Percentiles rank a stretch among this genome's conserved stretches.
These are phyloP conservation scores for Pharnaceum exiguum DNA, from an alignment of 148 eudicot genomes.

Conservation along the genomic window DNA sequence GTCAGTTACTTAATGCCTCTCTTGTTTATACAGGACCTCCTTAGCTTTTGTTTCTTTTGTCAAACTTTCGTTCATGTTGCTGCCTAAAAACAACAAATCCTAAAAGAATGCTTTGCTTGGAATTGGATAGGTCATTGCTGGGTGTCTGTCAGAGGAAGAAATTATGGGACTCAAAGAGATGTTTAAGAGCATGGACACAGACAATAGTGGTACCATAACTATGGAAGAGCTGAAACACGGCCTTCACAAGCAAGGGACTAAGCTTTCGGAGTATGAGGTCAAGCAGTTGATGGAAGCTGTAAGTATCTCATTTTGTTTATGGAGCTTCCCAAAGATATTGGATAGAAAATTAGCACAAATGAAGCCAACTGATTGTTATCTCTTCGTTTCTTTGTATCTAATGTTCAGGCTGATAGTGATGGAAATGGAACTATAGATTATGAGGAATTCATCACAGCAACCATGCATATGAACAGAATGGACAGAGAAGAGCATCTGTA, in stretches of 20 bases:
- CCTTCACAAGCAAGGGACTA: slow-evolving; percentile 30
- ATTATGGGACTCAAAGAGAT: slow-evolving; percentile 36
- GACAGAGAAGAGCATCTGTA: slow-evolving; percentile 96
- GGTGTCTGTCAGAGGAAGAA: slow-evolving; percentile 36
- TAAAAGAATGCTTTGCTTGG: slow-evolving; percentile 4
- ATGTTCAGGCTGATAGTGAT: slow-evolving; percentile 89
- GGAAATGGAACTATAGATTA: slow-evolving; percentile 97
- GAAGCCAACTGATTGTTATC: no score
- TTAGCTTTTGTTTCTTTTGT: background rate
- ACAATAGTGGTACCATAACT: slow-evolving; percentile 33
- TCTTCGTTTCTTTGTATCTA: no score
- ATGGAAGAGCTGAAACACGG: slow-evolving; percentile 30
- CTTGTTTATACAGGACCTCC: no score
- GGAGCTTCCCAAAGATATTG: no score
- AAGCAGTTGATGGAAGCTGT: slow-evolving; percentile 37
- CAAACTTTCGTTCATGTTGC: background rate
- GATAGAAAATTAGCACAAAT: no score
- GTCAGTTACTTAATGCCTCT: no score
- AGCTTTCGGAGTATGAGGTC: slow-evolving; percentile 28
- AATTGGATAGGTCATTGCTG: slow-evolving; percentile 60
- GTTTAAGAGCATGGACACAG: slow-evolving; percentile 41
- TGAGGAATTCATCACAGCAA: slow-evolving; percentile 97
- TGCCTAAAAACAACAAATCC: background rate
- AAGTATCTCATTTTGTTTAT: slow-evolving; percentile 11
- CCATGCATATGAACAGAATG: slow-evolving; percentile 97